These are phyloP conservation scores for Wickerhamiella brachini DNA, from an alignment of 805 yeast genomes.

Conservation along the genomic window DNA sequence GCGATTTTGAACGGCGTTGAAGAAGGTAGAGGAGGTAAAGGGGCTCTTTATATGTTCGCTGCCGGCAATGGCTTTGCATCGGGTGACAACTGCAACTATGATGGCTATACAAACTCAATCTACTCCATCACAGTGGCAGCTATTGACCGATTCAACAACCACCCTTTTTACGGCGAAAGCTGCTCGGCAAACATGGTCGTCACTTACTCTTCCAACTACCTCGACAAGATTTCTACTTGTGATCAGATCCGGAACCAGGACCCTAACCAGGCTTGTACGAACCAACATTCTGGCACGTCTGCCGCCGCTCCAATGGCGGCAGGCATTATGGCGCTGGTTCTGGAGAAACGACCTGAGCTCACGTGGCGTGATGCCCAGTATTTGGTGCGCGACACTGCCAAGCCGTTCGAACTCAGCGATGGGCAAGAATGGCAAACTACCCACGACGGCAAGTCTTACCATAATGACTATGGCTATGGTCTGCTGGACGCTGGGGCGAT, in stretches of 20 bases:
- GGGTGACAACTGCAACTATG: slow-evolving; percentile 89
- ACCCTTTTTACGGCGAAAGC: slow-evolving; percentile 81
- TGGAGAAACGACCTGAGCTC: slow-evolving; percentile 71
- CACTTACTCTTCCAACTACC: slow-evolving; percentile 83
- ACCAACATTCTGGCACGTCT: slow-evolving; percentile 86
- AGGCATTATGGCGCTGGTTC: slow-evolving; percentile 75
- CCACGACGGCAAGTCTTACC: slow-evolving; percentile 53
- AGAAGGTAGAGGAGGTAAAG: slow-evolving; percentile 69
- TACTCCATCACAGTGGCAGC: slow-evolving; percentile 93
- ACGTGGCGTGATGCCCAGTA: slow-evolving; percentile 96
- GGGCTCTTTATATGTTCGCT: slow-evolving; percentile 87
- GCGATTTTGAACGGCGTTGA: slow-evolving; percentile 76
- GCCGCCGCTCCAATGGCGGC: slow-evolving; percentile 99
- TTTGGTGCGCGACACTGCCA: slow-evolving; percentile 56
- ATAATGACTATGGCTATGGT: slow-evolving; percentile 87
- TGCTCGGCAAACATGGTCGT: slow-evolving; percentile 92
- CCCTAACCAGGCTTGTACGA: slow-evolving; percentile 52
- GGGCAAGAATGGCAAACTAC: slow-evolving; percentile 69
- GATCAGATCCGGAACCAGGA: slow-evolving; percentile 28
- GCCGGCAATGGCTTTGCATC: slow-evolving; percentile 80
- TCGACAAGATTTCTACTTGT: slow-evolving; percentile 80
- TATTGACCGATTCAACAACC: slow-evolving; percentile 71
- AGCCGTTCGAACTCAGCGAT: slow-evolving; percentile 40
- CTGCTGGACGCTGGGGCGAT: slow-evolving; percentile 69
- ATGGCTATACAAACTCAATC: slow-evolving; percentile 92